Conservation (phyloP, 2,329 filamentous ascomycete species). For the Chalaropsis thielavioides region DNA sequence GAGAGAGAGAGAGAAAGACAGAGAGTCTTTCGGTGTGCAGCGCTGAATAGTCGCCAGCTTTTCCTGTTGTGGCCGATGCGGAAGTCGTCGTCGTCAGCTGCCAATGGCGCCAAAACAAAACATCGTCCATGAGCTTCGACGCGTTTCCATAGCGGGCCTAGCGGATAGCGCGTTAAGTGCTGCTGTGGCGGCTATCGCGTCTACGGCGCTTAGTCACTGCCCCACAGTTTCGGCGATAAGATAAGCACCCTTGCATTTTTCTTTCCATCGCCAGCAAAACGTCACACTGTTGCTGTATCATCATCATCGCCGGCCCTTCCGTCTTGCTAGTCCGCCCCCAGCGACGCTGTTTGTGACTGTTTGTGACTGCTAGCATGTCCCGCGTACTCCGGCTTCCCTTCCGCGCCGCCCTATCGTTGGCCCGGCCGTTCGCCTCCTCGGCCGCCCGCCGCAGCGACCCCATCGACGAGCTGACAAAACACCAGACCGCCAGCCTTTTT, state of each 20-base stretch:
- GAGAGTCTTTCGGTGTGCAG: no score
- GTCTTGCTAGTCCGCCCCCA: neutral
- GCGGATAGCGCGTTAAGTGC: slow-evolving; percentile 5
- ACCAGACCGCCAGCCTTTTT: neutral
- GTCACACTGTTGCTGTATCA: neutral
- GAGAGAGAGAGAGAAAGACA: no score
- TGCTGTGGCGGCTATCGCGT: neutral
- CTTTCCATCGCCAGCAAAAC: neutral
- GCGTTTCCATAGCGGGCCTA: neutral
- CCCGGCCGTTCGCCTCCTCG: neutral
- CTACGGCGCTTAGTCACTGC: neutral
- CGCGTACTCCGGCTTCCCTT: neutral
- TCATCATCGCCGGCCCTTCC: neutral
- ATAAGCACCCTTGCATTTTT: neutral
- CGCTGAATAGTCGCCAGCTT: no score
- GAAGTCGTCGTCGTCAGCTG: neutral
- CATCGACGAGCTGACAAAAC: neutral
- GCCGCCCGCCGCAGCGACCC: neutral
- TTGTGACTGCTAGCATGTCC: neutral
- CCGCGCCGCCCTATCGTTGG: neutral
- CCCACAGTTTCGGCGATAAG: neutral
- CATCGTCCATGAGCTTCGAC: neutral
- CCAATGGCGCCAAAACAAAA: neutral
- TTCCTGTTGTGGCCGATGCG: neutral
- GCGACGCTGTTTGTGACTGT: neutral